Evolutionary conservation across 2,329 filamentous ascomycete species (phyloP).

Genomic region (Fusarium xylarioides): DNA sequence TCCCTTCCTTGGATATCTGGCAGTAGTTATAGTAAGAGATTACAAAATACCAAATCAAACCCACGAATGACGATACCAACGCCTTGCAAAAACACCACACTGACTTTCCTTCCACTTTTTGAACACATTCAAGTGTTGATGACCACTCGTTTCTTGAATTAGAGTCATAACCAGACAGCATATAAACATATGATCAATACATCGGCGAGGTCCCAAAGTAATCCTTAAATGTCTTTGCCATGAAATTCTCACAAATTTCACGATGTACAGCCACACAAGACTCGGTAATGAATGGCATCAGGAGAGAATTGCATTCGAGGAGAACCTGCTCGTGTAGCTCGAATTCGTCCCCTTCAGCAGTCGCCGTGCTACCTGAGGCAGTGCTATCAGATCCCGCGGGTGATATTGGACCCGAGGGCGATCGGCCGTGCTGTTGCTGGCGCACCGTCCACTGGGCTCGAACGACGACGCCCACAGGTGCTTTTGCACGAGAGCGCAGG

Average conservation of each 20-base stretch:
- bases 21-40: not conserved
- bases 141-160: not conserved
- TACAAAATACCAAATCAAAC: not conserved
- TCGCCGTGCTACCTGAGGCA: conserved; percentile 39
- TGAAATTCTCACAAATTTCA: conserved; percentile 44
- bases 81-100: conserved; percentile 12
- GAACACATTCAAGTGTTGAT: not conserved
- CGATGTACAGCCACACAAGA: conserved; percentile 44
- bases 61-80: conserved; percentile 24
- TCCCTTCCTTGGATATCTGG: conserved; percentile 13
- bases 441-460: conserved; percentile 50
- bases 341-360: conserved; percentile 43
- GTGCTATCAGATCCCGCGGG: conserved; percentile 42
- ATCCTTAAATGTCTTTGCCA: conserved; percentile 43
- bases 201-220: conserved; percentile 32
- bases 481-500: conserved; percentile 54
- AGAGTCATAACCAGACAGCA: not conserved
- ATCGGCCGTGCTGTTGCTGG: conserved; percentile 26
- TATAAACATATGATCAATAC: not conserved
- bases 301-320: conserved; percentile 47
- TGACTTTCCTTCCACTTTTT: not conserved
- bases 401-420: conserved; percentile 28
- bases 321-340: conserved; percentile 47
- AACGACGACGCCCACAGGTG: conserved; percentile 54
- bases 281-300: conserved; percentile 49